These are phyloP conservation scores for Stipa capillata DNA, from an alignment of 176 grass and related monocot genomes.

Conservation along the genomic window DNA sequence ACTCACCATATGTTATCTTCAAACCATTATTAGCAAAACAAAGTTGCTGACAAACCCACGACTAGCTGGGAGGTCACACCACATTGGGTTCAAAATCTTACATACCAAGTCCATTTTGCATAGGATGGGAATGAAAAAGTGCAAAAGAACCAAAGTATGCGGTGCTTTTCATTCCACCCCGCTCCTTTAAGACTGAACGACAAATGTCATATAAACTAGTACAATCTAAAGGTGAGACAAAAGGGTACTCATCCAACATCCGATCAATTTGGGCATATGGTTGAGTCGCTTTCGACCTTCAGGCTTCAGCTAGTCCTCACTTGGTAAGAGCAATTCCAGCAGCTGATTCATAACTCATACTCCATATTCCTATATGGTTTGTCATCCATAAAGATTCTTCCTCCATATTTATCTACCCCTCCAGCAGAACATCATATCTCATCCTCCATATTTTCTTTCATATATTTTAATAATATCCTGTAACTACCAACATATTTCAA, in stretches of 20 bases:
- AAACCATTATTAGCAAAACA: neutral
- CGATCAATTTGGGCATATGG: neutral
- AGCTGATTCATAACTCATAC: too few species aligned
- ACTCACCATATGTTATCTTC: neutral
- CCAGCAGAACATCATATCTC: too few species aligned
- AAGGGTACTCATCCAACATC: constrained; percentile 6
- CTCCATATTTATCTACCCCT: too few species aligned
- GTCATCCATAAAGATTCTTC: too few species aligned
- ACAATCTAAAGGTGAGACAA: constrained; percentile 15
- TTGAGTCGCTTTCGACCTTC: constrained; percentile 5
- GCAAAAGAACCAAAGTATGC: neutral
- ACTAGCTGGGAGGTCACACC: neutral
- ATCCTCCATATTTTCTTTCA: too few species aligned
- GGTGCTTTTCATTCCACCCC: neutral
- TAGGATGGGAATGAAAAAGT: neutral
- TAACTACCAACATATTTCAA: too few species aligned
- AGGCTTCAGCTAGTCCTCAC: neutral
- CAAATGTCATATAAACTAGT: neutral
- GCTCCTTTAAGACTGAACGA: neutral
- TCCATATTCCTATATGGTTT: too few species aligned
- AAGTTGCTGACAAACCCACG: neutral
- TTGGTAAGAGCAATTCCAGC: too few species aligned
- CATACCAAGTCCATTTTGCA: neutral
- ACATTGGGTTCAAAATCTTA: neutral
- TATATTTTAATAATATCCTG: too few species aligned